Base-by-base conservation (phyloP, 345 rosid genomes). In the Eucalyptus marginata region DNA sequence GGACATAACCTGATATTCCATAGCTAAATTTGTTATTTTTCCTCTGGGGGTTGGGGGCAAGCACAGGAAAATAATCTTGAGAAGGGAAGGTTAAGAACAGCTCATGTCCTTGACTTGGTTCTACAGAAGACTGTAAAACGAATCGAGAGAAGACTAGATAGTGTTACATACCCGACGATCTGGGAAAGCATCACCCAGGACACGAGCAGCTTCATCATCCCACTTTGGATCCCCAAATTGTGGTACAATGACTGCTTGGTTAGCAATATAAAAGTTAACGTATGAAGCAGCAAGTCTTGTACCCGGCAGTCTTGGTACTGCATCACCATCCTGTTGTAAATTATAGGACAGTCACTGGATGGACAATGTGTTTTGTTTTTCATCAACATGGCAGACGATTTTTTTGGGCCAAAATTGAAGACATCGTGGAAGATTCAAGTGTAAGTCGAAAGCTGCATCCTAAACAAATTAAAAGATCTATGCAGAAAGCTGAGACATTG, bases 251-350 rank as follows among this genome's bases (percentile, higher is more conserved):
- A 97, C 92, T 80, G 94, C 97, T 90, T 97, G 96, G 87, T 95
- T 96, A 8, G 93, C 95, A 20, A 97, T 95, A 86, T 97, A 97
- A 91, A 97, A 97, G 89, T 95, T 97, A 87, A 93, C 94, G 51
- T 96, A 97, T 3, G 99, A 96, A 27, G 96, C 96, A 71, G 99
- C 99, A 58, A 97, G 96, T 93, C 99, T 95, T 83, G 97, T 97
- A 13, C 95, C 96, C 9, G 97, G 87, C 50, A 79, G 88, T 89
- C 99, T 93, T 50, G 96, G 92, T 91, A 92, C 94, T 49, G 94
- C 96, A 46, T 95, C 96, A 84, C 93, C 94, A 54, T 90, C 96
- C 97, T 95, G 95, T 80, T 2, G 86, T 16, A 40, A 49, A 54
- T 29, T 27, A 86, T 24, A 54, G 29, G 59, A 33, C 18, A 11